phyloP scores from a whole-genome alignment of 352 stramenopile species.

The Globisporangium heterothallicum region DNA sequence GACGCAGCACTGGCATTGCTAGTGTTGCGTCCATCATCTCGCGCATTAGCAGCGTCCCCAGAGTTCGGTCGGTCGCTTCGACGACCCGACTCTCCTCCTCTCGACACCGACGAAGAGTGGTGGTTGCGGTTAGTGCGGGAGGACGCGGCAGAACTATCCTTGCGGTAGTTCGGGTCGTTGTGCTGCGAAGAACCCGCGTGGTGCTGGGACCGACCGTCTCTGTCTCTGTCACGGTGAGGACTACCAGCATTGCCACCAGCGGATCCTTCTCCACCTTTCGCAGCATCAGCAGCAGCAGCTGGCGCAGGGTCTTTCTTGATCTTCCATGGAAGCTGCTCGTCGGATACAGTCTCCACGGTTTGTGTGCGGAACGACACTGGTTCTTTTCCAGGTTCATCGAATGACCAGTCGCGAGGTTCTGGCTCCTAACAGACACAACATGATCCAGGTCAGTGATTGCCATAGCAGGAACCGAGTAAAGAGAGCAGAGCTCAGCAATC shows the following conservation, averaged over 20 bases:
- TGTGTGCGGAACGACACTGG: constrained; percentile 83
- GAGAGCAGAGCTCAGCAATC: constrained; percentile 6
- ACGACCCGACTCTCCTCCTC: constrained; percentile 24
- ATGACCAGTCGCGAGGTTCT: constrained; percentile 80
- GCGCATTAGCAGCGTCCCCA: constrained; percentile 20
- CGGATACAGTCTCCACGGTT: constrained; percentile 63
- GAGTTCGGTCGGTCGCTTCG: constrained; percentile 37
- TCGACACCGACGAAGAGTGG: constrained; percentile 27
- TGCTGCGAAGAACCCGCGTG: constrained; percentile 24
- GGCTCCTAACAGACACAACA: constrained; percentile 44
- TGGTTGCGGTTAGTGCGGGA: constrained; percentile 41
- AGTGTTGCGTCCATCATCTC: constrained; percentile 11
- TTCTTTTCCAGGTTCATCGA: constrained; percentile 84
- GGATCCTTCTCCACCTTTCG: constrained; percentile 18
- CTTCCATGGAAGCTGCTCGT: constrained; percentile 76
- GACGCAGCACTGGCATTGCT: constrained; percentile 3
- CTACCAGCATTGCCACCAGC: constrained; percentile 10
- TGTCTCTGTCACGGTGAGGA: constrained; percentile 25
- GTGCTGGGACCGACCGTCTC: constrained; percentile 21
- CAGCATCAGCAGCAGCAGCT: constrained; percentile 7
- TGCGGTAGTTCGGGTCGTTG: constrained; percentile 27
- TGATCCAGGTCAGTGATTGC: not conserved
- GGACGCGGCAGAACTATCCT: constrained; percentile 13
- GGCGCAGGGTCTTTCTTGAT: constrained; percentile 36
- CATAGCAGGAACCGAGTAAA: constrained; percentile 1